Evolutionary conservation across 2,329 filamentous ascomycete genomes (phyloP).

Genomic region (Monosporascus ibericus): DNA sequence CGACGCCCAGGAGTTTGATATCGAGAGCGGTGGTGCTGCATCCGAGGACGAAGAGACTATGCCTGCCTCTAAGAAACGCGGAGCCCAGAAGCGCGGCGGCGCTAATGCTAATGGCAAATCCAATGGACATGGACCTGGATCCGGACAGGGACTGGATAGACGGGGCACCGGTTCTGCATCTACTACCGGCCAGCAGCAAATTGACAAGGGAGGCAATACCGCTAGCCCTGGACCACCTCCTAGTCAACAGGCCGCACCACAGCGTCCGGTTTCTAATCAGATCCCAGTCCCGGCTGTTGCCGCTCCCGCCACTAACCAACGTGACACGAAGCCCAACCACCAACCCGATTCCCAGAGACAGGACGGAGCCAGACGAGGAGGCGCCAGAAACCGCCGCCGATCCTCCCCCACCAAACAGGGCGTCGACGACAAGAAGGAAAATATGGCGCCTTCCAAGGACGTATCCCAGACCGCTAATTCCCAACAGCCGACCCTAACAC

Average conservation of each 20-base stretch:
- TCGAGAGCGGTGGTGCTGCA: background rate
- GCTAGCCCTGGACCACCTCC: constrained; percentile 4
- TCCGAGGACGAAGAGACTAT: constrained; percentile 7
- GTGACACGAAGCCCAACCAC: constrained; percentile 18
- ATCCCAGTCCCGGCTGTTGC: constrained; percentile 9
- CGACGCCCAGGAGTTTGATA: background rate
- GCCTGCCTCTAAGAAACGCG: constrained; percentile 23
- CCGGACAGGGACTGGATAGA: constrained; percentile 5
- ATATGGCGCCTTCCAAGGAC: background rate
- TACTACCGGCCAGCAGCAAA: constrained; percentile 13
- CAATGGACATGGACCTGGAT: constrained; percentile 6
- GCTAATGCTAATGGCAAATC: constrained; percentile 13
- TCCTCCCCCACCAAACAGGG: constrained; percentile 6
- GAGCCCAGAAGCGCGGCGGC: constrained; percentile 21
- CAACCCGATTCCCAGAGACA: constrained; percentile 12
- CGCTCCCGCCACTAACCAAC: constrained; percentile 10
- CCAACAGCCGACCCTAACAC: constrained; percentile 10
- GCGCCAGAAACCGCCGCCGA: constrained; percentile 4
- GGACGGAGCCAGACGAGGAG: constrained; percentile 10
- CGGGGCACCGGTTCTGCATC: constrained; percentile 1
- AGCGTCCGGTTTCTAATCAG: constrained; percentile 3
- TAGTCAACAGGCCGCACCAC: background rate
- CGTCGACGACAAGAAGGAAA: constrained; percentile 7
- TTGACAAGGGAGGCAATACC: constrained; percentile 7
- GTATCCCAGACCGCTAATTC: background rate